Evolutionary conservation across 805 yeast species (phyloP).

Genomic region (Candida lessepsii): DNA sequence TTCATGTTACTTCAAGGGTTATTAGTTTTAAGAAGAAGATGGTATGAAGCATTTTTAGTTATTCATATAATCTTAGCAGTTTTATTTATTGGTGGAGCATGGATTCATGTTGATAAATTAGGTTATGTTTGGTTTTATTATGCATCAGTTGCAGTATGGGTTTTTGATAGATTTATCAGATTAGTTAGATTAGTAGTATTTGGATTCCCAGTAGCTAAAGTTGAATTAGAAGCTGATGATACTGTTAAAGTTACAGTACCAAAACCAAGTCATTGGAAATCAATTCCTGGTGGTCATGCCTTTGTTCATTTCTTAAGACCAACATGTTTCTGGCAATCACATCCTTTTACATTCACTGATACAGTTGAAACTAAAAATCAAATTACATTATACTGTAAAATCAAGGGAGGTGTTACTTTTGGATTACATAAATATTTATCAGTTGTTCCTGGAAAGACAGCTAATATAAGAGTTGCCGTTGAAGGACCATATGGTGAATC

Average conservation of each 20-base stretch:
- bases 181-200: conserved; percentile 27
- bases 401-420: conserved; percentile 38
- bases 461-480: conserved; percentile 30
- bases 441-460: conserved; percentile 26
- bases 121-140: conserved; percentile 31
- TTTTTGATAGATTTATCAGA: conserved; percentile 32
- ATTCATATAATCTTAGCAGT: conserved; percentile 38
- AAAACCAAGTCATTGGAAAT: conserved; percentile 36
- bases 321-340: conserved; percentile 42
- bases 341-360: conserved; percentile 39
- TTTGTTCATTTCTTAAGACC: conserved; percentile 36
- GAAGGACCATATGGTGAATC: conserved; percentile 75
- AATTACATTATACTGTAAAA: conserved; percentile 33
- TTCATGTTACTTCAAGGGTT: conserved; percentile 31
- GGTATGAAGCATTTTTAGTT: conserved; percentile 37
- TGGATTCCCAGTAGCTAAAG: conserved; percentile 35
- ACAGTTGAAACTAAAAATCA: conserved; percentile 19
- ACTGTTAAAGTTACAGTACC: conserved; percentile 37
- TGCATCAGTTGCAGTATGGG: conserved; percentile 37
- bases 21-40: conserved; percentile 31
- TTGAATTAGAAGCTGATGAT: conserved; percentile 32
- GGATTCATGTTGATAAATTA: conserved; percentile 40
- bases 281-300: conserved; percentile 42
- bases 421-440: conserved; percentile 27
- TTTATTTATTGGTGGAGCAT: conserved; percentile 44